Base-by-base conservation (phyloP, 768 basidiomycete genomes). In the Serendipita sp. region DNA sequence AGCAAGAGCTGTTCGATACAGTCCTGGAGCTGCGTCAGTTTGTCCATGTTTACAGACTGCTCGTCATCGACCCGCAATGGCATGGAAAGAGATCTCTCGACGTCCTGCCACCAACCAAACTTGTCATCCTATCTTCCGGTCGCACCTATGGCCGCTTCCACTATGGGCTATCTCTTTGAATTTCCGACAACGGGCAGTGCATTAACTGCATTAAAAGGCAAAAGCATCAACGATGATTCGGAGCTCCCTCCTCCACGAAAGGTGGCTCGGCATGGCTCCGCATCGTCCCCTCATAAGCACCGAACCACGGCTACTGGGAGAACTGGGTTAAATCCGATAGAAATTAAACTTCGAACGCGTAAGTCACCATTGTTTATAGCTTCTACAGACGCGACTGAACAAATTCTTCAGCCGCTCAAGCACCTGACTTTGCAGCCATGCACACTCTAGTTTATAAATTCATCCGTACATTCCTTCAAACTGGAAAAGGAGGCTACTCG, bases 1-100 rank as follows among this genome's bases (percentile, higher is more conserved):
- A 80, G 85, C 68, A 95, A 81, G 71, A 95, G 83, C 77, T 88
- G 84, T 75, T 95, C 91, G 66, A 92, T 91, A 75, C 88, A 88
- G 83, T 95, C 88, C 79, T 93, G 91, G 64, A 94, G 84, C 74
- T 94, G 92, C 8, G 92, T 93, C 74, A 94, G 89, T 76, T 91
- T 86, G 80, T 94, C 91, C 92, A 93, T 93, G 79, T 89, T 60
- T 35, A 60, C 56, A 28, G 56, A 60, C 65, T 60, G 56, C 56
- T 60, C 56, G 56, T 60, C 56, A n/a, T 60, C 56, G 5, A 51
- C 48, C 48, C 28, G 56, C 36, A 32, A 23, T 28, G 56, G 56
- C 56, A 60, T 60, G 16, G 35, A n/a, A 13, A 13, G 41, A 41
- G 48, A 51, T n/a, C 30, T 51, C 48, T 18, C 48, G 18, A 51